These are phyloP conservation scores for Puccinellia tenuiflora DNA, from an alignment of 176 grass and related monocot genomes.

Conservation along the genomic window DNA sequence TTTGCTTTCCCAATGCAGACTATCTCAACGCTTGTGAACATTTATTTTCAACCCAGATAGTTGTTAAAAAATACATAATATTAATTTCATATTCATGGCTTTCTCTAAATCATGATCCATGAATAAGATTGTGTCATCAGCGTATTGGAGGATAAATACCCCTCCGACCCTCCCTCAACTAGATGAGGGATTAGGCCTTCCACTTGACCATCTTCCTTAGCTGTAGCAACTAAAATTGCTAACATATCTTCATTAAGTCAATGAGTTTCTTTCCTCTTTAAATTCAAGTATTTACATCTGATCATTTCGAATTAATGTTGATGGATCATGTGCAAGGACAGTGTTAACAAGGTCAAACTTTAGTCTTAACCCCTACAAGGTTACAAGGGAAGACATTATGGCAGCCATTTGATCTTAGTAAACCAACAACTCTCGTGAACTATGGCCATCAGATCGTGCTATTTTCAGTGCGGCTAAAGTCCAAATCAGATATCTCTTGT, in stretches of 20 bases:
- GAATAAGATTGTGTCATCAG: no score
- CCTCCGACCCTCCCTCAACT: no score
- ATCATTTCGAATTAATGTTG: not conserved
- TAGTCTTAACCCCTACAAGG: not conserved
- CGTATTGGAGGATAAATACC: no score
- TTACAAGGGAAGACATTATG: not conserved
- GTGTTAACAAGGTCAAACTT: not conserved
- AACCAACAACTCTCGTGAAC: not conserved
- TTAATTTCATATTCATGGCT: no score
- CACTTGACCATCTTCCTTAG: no score
- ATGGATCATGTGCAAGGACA: not conserved
- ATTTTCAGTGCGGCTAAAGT: constrained; percentile 1
- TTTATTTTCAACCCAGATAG: no score
- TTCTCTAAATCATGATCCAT: no score
- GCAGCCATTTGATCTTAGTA: not conserved
- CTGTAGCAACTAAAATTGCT: no score
- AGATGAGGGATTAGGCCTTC: no score
- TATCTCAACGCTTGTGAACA: no score
- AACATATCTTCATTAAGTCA: not conserved
- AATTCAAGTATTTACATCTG: not conserved
- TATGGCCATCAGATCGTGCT: not conserved
- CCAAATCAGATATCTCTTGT: not conserved
- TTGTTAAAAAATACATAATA: no score
- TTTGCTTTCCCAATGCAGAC: no score
- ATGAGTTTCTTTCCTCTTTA: not conserved